These are phyloP conservation scores for Gaertneriomyces sp. DNA, from an alignment of 192 early-diverging fungal species.

Conservation along the genomic window DNA sequence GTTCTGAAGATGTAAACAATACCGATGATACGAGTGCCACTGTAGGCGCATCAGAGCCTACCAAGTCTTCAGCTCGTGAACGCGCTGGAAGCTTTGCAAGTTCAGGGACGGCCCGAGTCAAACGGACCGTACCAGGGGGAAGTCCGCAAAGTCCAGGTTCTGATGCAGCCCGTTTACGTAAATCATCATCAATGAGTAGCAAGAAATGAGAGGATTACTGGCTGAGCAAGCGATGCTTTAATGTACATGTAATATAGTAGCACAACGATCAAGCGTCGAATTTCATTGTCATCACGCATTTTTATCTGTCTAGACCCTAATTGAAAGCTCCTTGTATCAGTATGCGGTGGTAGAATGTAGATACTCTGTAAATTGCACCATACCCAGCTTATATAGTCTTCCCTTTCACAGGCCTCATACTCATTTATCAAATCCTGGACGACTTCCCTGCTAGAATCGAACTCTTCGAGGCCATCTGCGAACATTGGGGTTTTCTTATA, in stretches of 20 bases:
- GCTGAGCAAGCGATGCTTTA: too few species aligned
- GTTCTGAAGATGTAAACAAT: background rate
- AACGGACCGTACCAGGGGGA: too few species aligned
- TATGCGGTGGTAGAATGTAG: too few species aligned
- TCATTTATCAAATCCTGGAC: constrained; percentile 91
- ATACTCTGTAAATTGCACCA: background rate
- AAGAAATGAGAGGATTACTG: too few species aligned
- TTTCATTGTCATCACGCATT: too few species aligned
- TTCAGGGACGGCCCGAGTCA: background rate
- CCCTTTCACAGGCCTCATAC: constrained; percentile 90
- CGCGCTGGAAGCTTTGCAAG: constrained; percentile 3
- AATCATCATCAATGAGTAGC: too few species aligned
- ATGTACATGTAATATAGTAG: too few species aligned
- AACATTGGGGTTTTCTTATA: constrained; percentile 78
- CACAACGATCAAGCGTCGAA: too few species aligned
- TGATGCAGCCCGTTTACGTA: too few species aligned
- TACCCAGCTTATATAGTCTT: constrained; percentile 69
- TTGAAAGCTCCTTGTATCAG: too few species aligned
- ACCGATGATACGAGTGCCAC: background rate
- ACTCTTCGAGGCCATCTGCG: constrained; percentile 80
- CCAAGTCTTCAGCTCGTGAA: background rate
- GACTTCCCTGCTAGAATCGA: constrained; percentile 80
- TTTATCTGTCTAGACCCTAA: too few species aligned
- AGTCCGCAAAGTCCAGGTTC: too few species aligned
- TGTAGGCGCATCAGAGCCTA: background rate